Evolutionary conservation across 2,329 filamentous ascomycete genomes (phyloP).

Genomic region (Nemania sp.): DNA sequence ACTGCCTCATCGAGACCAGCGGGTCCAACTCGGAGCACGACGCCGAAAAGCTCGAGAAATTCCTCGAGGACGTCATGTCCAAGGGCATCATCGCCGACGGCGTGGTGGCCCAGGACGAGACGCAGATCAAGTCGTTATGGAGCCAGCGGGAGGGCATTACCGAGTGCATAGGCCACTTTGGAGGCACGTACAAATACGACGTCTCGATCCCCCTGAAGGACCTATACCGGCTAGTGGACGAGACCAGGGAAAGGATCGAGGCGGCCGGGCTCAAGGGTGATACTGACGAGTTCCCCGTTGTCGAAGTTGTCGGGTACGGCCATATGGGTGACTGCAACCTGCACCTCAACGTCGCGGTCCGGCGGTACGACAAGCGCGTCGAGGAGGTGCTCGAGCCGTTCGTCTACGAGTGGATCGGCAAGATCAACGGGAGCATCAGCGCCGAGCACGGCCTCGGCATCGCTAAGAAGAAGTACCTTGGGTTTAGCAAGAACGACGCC

Average conservation of each 20-base stretch:
- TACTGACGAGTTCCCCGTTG: constrained; percentile 74
- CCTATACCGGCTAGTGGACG: constrained; percentile 88
- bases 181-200: constrained; percentile 98
- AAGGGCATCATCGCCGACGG: constrained; percentile 87
- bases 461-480: constrained; percentile 94
- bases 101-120: constrained; percentile 90
- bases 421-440: constrained; percentile 89
- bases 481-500: constrained; percentile 86
- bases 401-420: constrained; percentile 95
- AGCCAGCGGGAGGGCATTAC: constrained; percentile 91
- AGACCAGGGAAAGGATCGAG: constrained; percentile 73
- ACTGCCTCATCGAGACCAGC: constrained; percentile 95
- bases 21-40: constrained; percentile 95
- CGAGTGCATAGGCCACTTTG: constrained; percentile 85
- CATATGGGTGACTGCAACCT: constrained; percentile 98
- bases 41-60: constrained; percentile 83
- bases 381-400: constrained; percentile 90
- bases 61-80: constrained; percentile 90
- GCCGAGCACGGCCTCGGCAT: constrained; percentile 94
- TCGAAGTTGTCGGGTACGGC: constrained; percentile 92
- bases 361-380: constrained; percentile 83
- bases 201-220: constrained; percentile 88
- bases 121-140: constrained; percentile 85
- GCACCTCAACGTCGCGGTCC: constrained; percentile 85
- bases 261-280: constrained; percentile 78